A percentile compares a stretch with the other conserved stretches of the same genome.
These are phyloP conservation scores for Trametes versicolor DNA, from an alignment of 1,284 basidiomycete genomes.

Conservation along the genomic window DNA sequence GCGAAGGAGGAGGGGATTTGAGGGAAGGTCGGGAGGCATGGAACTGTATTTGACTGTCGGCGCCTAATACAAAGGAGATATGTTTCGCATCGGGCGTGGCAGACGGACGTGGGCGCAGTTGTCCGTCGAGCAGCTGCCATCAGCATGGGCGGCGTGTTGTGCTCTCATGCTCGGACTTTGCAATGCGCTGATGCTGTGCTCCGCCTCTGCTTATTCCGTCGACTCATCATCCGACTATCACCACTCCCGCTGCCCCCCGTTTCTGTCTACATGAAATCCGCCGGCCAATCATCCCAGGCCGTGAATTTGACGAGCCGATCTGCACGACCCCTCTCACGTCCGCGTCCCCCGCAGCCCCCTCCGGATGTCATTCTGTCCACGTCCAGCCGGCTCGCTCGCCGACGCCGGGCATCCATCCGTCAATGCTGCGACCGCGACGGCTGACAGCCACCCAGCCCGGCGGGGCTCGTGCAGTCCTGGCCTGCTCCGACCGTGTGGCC, in stretches of 20 bases:
- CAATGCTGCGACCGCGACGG: constrained; percentile 1
- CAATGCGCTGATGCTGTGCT: constrained; percentile 22
- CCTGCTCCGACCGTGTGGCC: constrained; percentile 16
- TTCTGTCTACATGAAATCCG: constrained; percentile 4
- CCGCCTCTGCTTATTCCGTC: constrained; percentile 10
- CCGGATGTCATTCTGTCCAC: constrained; percentile 2
- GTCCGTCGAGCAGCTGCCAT: constrained; percentile 19
- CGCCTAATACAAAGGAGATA: constrained; percentile 34
- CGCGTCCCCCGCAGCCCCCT: constrained; percentile 1
- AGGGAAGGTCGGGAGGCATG: constrained; percentile 26
- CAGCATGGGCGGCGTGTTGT: constrained; percentile 33
- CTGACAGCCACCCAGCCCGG: constrained; percentile 22
- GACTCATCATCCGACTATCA: constrained; percentile 25
- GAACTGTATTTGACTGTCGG: constrained; percentile 36
- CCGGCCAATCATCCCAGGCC: constrained; percentile 19
- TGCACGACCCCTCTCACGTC: constrained; percentile 31
- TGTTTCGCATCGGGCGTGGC: constrained; percentile 17
- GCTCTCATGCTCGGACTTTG: constrained; percentile 18
- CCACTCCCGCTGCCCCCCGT: constrained; percentile 10
- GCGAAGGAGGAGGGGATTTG: constrained; percentile 25
- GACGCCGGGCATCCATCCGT: background rate
- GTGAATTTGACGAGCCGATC: constrained; percentile 36
- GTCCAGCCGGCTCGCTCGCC: background rate
- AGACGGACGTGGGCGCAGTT: constrained; percentile 23
- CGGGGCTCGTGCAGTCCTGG: constrained; percentile 10